Evolutionary conservation across 768 basidiomycete species (phyloP), one percentile per base, ranked within the genome.

Genomic region (Boletellus emodensis): DNA sequence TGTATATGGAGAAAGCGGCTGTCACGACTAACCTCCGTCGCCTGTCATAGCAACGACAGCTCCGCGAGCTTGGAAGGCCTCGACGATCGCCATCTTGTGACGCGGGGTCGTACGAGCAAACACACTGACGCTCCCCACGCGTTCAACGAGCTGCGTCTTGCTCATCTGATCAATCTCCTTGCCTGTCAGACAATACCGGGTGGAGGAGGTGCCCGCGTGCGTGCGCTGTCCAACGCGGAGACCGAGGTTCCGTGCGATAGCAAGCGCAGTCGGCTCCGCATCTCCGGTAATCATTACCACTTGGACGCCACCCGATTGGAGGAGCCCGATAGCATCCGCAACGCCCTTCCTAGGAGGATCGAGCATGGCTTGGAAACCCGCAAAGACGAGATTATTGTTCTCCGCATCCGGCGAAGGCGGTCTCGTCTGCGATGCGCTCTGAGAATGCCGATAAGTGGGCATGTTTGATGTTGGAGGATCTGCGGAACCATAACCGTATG

Each of bases 201-300:
- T 59, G 6, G 44, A 39, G 6, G 44, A 39, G 18, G 46, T 52
- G 7, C 56, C 65, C 47, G 74, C 71, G 1, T 60, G 61, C 40
- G 47, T 71, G 44, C 71, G 75, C 10, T 54, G 50, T 24, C 83
- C 83, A 22, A 94, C 80, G 11, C 81, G 78, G 59, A 97, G 71
- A 22, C 94, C 94, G 15, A 98, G 79, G 60, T 90, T 78, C 61
- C 81, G 78, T 33, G 93, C 95, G 50, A 96, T 95, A 43, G 89
- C 83, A 32, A 94, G 62, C 3, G 95, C 94, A 1, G 94, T 98
- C 48, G 85, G 78, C 67, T 94, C 91, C 33, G 93, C 85, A 61
- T 98, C 94, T 4, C 94, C 94, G 0, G 95, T 97, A 63, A 97
- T 96, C 94, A 98, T 97, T 39, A 97, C 86, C n/a, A 97, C 85